Conservation (phyloP, 2,329 filamentous ascomycete genomes). For the Neonectria faginata region DNA sequence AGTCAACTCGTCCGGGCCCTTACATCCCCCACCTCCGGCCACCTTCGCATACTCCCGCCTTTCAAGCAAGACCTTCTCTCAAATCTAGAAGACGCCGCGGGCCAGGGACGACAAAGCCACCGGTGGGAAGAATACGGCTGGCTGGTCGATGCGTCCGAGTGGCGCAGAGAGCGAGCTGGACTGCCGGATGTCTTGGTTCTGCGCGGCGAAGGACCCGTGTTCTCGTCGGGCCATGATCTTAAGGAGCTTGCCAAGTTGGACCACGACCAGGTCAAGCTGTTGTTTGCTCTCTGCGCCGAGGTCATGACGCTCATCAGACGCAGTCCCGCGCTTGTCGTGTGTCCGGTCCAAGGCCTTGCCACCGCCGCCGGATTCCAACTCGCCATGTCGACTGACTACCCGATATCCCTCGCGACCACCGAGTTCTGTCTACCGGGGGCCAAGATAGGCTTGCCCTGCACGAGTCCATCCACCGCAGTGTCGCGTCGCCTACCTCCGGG, state of each 20-base stretch:
- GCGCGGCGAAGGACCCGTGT: conserved; percentile 40
- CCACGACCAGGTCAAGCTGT: conserved; percentile 28
- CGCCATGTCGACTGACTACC: conserved; percentile 40
- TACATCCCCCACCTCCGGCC: conserved; percentile 22
- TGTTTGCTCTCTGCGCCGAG: conserved; percentile 39
- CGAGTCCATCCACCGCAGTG: conserved; percentile 38
- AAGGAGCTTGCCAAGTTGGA: conserved; percentile 34
- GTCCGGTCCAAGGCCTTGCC: conserved; percentile 41
- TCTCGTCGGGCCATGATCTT: conserved; percentile 42
- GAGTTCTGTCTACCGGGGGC: conserved; percentile 37
- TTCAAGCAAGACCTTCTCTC: conserved; percentile 25
- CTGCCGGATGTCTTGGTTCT: conserved; percentile 40
- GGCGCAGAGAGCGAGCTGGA: conserved; percentile 36
- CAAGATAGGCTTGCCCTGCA: conserved; percentile 42
- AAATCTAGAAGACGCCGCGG: conserved; percentile 19
- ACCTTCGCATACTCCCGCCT: conserved; percentile 31
- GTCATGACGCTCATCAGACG: conserved; percentile 40
- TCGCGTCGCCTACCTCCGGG: conserved; percentile 35
- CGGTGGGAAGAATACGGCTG: conserved; percentile 36
- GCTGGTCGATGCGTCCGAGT: conserved; percentile 38
- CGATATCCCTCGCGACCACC: conserved; percentile 33
- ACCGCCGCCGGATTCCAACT: conserved; percentile 44
- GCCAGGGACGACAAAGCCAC: not conserved
- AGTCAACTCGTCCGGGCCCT: conserved; percentile 34
- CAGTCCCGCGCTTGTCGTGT: conserved; percentile 40